These are phyloP conservation scores for Mollisia scopiformis DNA, from an alignment of 2,329 filamentous ascomycete genomes.

Conservation along the genomic window DNA sequence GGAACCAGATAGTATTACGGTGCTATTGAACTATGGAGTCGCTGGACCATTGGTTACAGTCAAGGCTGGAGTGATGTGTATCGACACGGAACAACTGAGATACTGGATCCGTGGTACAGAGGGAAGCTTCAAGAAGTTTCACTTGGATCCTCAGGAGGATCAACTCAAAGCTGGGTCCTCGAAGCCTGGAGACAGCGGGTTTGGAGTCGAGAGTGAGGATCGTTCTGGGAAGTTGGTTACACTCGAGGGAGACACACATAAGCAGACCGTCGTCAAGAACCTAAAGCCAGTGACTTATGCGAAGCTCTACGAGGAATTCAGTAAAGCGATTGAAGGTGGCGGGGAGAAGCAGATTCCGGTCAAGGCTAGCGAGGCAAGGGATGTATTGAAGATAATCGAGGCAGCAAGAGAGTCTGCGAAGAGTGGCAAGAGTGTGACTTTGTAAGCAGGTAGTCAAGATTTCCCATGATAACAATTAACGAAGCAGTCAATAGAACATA, in stretches of 20 bases:
- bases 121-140: conserved; percentile 74
- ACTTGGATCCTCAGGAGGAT: conserved; percentile 75
- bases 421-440: conserved; percentile 42
- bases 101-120: conserved; percentile 79
- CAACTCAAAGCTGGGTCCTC: conserved; percentile 69
- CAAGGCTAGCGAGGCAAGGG: conserved; percentile 52
- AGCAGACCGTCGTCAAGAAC: conserved; percentile 55
- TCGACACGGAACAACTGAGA: conserved; percentile 69
- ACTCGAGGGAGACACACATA: conserved; percentile 52
- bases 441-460: too few species aligned
- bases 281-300: conserved; percentile 69
- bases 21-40: conserved; percentile 66
- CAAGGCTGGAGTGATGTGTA: conserved; percentile 70
- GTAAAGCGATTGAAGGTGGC: conserved; percentile 48
- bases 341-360: conserved; percentile 57
- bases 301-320: conserved; percentile 64
- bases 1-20: conserved; percentile 61
- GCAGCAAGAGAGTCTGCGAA: conserved; percentile 55
- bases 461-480: too few species aligned
- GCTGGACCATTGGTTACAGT: conserved; percentile 66
- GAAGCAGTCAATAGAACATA: too few species aligned
- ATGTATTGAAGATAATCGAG: conserved; percentile 60
- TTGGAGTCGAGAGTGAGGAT: conserved; percentile 64
- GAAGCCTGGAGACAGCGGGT: conserved; percentile 62
- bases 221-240: conserved; percentile 62